Percentiles rank a stretch among this genome's conserved stretches.
These are phyloP conservation scores for Byssothecium circinans DNA, from an alignment of 2,329 filamentous ascomycete species.

Conservation along the genomic window DNA sequence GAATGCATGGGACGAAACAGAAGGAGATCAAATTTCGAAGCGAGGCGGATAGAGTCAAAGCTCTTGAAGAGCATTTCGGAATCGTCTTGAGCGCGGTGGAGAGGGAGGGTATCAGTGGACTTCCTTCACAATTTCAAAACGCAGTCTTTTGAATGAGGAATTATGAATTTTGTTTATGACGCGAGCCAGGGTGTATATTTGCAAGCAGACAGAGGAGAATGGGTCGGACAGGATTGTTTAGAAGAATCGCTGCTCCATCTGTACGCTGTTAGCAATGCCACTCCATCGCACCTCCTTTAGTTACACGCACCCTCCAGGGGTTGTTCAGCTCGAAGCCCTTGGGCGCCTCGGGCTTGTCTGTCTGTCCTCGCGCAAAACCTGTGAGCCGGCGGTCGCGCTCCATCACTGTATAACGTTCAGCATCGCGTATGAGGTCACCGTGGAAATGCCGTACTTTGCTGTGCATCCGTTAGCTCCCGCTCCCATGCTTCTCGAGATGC, in stretches of 20 bases:
- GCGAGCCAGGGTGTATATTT: constrained; percentile 5
- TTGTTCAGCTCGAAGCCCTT: constrained; percentile 68
- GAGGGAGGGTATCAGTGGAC: constrained; percentile 40
- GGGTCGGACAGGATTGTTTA: constrained; percentile 20
- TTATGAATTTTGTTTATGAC: not conserved
- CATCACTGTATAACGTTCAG: constrained; percentile 59
- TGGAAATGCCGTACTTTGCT: constrained; percentile 56
- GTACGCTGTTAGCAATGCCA: constrained; percentile 25
- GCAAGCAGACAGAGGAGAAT: constrained; percentile 11
- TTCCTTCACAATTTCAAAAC: constrained; percentile 36
- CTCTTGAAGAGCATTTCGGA: constrained; percentile 48
- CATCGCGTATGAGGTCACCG: constrained; percentile 34
- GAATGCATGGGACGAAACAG: constrained; percentile 47
- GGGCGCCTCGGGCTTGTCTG: constrained; percentile 60
- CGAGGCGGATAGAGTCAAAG: constrained; percentile 49
- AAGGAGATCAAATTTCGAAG: constrained; percentile 45
- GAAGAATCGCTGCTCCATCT: constrained; percentile 44
- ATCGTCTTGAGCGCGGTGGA: constrained; percentile 46
- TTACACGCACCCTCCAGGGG: constrained; percentile 63
- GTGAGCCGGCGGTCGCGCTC: constrained; percentile 66
- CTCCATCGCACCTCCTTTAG: not conserved
- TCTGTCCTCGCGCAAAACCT: constrained; percentile 63
- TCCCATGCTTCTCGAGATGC: constrained; percentile 10
- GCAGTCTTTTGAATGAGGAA: not conserved
- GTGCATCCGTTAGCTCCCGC: constrained; percentile 44